phyloP scores from a whole-genome alignment of 306 rosid genomes.

The Trichosanthes cucumerina region DNA sequence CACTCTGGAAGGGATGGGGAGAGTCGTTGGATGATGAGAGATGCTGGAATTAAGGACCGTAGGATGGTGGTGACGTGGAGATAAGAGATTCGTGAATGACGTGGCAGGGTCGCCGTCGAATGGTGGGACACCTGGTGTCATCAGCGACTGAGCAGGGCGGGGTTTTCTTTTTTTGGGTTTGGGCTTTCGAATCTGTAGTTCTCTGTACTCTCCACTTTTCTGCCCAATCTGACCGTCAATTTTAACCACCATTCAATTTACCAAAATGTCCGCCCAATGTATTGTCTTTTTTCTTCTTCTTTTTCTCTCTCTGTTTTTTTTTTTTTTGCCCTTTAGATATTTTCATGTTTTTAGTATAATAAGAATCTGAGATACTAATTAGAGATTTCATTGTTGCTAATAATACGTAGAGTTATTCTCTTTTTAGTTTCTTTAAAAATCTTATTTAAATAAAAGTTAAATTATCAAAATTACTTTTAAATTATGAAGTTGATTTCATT shows the following conservation, averaged over 20 bases:
- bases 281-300: background rate
- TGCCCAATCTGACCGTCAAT: background rate
- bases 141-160: slow-evolving; percentile 1
- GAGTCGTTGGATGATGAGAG: slow-evolving; percentile 14
- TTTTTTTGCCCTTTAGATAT: background rate
- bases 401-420: no score
- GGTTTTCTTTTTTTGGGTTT: slow-evolving; percentile 5
- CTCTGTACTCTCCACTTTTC: background rate
- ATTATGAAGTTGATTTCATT: no score
- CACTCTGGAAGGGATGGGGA: slow-evolving; percentile 42
- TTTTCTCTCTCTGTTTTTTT: no score
- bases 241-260: slow-evolving; percentile 1
- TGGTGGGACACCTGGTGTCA: slow-evolving; percentile 10
- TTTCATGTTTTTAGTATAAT: no score
- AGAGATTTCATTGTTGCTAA: no score
- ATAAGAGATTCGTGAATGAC: slow-evolving; percentile 31
- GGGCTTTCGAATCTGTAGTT: background rate
- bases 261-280: background rate
- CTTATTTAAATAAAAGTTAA: no score
- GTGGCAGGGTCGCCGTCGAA: background rate
- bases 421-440: no score
- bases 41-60: background rate
- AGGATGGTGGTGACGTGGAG: slow-evolving; percentile 42
- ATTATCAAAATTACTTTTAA: no score
- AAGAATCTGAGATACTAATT: no score